Conservation (phyloP, 192 early-diverging fungal genomes). For the Nowakowskiella sp. region DNA sequence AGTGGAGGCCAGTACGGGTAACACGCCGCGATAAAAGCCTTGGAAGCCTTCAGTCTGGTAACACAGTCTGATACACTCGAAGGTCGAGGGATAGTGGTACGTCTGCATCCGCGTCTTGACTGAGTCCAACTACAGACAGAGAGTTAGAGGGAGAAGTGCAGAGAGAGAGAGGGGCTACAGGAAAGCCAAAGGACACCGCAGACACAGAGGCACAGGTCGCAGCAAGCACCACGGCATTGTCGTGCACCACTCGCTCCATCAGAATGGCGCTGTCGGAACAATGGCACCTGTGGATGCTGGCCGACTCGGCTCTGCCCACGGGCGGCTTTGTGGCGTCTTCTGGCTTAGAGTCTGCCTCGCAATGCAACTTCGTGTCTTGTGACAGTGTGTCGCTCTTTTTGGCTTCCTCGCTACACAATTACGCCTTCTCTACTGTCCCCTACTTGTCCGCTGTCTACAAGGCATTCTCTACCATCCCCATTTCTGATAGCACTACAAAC, state of each 20-base stretch:
- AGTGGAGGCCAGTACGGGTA: slow-evolving; percentile 75
- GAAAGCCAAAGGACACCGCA: slow-evolving; percentile 14
- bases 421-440: slow-evolving; percentile 60
- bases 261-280: too few relatives aligned
- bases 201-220: slow-evolving; percentile 21
- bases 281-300: slow-evolving; percentile 76
- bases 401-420: slow-evolving; percentile 51
- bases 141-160: not conserved
- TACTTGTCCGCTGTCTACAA: slow-evolving; percentile 13
- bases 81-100: slow-evolving; percentile 68
- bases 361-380: slow-evolving; percentile 51
- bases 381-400: not conserved
- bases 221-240: slow-evolving; percentile 17
- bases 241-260: not conserved
- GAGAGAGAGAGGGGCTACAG: slow-evolving; percentile 7
- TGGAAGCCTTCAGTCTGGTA: slow-evolving; percentile 66
- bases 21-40: slow-evolving; percentile 32
- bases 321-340: slow-evolving; percentile 92
- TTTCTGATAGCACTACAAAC: slow-evolving; percentile 37
- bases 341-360: slow-evolving; percentile 79
- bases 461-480: slow-evolving; percentile 29
- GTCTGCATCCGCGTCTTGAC: slow-evolving; percentile 98
- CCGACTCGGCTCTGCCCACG: slow-evolving; percentile 88
- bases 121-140: slow-evolving; percentile 63
- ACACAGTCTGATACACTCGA: slow-evolving; percentile 67